Evolutionary conservation across 2,329 filamentous ascomycete species (phyloP), one percentile per base, ranked within the genome.

Genomic region (Arachnomyces sp.): DNA sequence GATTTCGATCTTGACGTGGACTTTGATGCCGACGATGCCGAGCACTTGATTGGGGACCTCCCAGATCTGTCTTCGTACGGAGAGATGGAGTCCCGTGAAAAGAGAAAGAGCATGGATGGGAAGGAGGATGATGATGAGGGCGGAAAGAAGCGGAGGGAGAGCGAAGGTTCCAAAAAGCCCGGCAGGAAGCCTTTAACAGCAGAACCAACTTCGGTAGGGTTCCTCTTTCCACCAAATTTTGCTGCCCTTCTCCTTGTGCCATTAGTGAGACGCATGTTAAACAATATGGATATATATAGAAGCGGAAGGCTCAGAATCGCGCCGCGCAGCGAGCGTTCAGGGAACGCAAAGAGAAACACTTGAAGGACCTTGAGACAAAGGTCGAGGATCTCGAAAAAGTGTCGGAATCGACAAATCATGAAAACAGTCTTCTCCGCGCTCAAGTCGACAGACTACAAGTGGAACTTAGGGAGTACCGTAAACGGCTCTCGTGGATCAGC

Each of bases 151-250:
- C 78, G 87, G 49, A 78, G 85, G 44, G 88, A 94, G 64, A 79
- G 82, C 43, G 81, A 87, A 41, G 86, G 89, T 33, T 95, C 86
- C 16, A 96, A 96, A 78, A 98, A 96, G 68, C 90, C 92, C 3
- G 92, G 92, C 37, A 80, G 92, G 48, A 98, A 98, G 72, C 92
- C 90, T 14, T 73, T 96, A 55, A 96, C 87, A 35, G 93, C 86
- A 15, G 92, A 96, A 64, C 92, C 92, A 16, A 96, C 86, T 52
- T 92, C 89, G 51, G 90, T 96, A 80, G 71, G 89, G 78, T 44
- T 28, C 6, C 30, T 33, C 32, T 15, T 28, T 32, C 34, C 15
- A 25, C 28, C 30, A n/a, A 8, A 41, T 28, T 18, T 3, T 38
- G 21, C 15, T 25, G 9, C 31, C 5, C 8, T 34, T 9, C 25